These are phyloP conservation scores for Lycium ferocissimum DNA, from an alignment of 257 asterid genomes.

Conservation along the genomic window DNA sequence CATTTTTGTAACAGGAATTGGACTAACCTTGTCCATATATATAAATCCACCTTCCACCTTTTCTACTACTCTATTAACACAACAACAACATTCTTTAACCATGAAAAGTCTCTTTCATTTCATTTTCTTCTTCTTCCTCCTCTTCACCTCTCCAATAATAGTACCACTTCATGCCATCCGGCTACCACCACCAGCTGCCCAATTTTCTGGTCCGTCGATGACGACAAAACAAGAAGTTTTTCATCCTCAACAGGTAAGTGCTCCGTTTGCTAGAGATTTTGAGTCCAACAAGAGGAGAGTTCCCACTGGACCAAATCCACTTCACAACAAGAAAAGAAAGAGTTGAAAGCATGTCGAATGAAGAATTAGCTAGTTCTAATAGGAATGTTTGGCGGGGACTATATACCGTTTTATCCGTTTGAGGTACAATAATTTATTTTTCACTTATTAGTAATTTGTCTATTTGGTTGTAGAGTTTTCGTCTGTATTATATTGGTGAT, in stretches of 20 bases:
- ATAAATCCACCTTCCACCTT: slow-evolving; percentile 32
- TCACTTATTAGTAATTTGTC: background rate
- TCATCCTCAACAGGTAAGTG: slow-evolving; percentile 8
- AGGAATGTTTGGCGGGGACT: background rate
- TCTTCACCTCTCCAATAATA: slow-evolving; percentile 39
- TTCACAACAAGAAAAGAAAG: slow-evolving; percentile 60
- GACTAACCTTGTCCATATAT: slow-evolving; percentile 34
- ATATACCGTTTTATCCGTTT: background rate
- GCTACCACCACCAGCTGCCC: background rate
- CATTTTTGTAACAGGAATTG: background rate
- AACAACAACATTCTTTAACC: slow-evolving; percentile 35
- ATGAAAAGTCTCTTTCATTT: slow-evolving; percentile 48
- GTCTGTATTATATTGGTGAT: slow-evolving; percentile 32
- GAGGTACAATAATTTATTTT: slow-evolving; percentile 18
- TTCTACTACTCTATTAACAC: slow-evolving; percentile 10
- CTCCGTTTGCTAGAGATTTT: slow-evolving; percentile 39
- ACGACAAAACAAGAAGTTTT: slow-evolving; percentile 25
- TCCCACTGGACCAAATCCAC: slow-evolving; percentile 72
- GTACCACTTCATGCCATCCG: slow-evolving; percentile 28
- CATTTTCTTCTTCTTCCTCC: slow-evolving; percentile 44
- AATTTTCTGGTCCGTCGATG: slow-evolving; percentile 31
- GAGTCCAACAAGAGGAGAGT: slow-evolving; percentile 55
- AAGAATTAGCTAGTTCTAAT: too few species aligned
- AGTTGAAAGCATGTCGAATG: background rate
- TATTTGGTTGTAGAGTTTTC: background rate